Conservation (phyloP, 2,329 filamentous ascomycete genomes). For the Sporothrix variecibatus region DNA sequence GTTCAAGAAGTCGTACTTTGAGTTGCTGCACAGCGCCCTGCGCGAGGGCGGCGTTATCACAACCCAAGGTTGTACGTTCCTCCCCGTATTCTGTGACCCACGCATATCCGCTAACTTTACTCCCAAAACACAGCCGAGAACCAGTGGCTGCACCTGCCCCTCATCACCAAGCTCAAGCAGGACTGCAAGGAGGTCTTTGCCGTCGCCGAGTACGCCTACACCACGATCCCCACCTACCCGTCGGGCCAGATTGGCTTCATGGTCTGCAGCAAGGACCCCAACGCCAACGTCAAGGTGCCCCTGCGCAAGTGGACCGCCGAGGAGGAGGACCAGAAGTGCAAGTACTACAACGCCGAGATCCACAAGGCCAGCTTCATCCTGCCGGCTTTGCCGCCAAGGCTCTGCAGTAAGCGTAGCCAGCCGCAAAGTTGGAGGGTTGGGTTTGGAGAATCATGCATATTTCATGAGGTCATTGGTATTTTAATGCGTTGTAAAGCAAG, state of each 20-base stretch:
- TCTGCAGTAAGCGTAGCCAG: constrained; percentile 50
- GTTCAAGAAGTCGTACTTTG: constrained; percentile 98
- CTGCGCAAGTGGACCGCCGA: constrained; percentile 77
- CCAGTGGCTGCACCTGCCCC: constrained; percentile 95
- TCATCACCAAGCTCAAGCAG: constrained; percentile 96
- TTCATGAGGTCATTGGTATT: neutral
- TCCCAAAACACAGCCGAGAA: constrained; percentile 79
- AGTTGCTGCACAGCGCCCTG: constrained; percentile 86
- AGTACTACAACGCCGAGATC: constrained; percentile 96
- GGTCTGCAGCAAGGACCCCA: constrained; percentile 96
- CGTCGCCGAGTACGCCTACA: constrained; percentile 97
- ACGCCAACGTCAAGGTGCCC: constrained; percentile 80
- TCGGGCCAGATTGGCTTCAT: constrained; percentile 99
- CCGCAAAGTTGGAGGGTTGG: neutral
- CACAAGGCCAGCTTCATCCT: constrained; percentile 93
- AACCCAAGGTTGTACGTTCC: constrained; percentile 99
- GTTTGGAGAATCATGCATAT: neutral
- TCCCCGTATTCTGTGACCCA: constrained; percentile 28
- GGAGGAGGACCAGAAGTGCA: constrained; percentile 90
- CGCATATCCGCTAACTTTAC: constrained; percentile 24
- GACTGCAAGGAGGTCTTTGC: constrained; percentile 97
- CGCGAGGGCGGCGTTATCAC: constrained; percentile 96
- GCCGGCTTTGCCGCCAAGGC: constrained; percentile 86
- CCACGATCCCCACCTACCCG: constrained; percentile 98
- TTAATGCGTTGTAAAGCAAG: neutral